Evolutionary conservation across 495 filamentous ascomycete species (phyloP), one percentile per base, ranked within the genome.

Genomic region (Xylaria nigripes): DNA sequence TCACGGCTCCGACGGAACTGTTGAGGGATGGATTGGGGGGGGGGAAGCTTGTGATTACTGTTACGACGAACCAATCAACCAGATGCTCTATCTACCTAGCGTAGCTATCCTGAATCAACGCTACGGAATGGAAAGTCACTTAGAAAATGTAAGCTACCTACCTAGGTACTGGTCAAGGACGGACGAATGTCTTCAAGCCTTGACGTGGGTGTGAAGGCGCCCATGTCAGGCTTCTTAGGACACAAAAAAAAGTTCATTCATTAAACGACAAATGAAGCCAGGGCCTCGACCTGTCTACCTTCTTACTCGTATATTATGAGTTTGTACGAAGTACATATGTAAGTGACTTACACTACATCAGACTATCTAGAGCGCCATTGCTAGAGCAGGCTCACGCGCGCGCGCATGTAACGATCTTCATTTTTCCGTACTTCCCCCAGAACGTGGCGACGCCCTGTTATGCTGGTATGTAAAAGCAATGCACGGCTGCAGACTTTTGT

Each of bases 391-490:
- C 2, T 9, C 10, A 13, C 15, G 34, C 38, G 48, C 43, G 51
- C 34, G 44, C 45, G 32, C 34, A 54, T 54, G 51, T 50, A 34
- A 48, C 53, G 45, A 50, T 55, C 36, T 21, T 46, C n/a, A 48
- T 49, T 24, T 38, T 34, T 38, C 45, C 52, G 52, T 55, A 55
- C 52, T 32, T 48, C 53, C 47, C 53, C 25, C 15, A 43, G 53
- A 55, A 55, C 53, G 53, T 55, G 53, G 53, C 41, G 25, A 55
- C 36, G 45, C 16, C 53, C 46, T 55, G 53, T 48, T 55, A 55
- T 55, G 53, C 53, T 46, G 53, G 53, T n/a, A n/a, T n/a, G n/a
- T 29, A 55, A 48, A 55, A 55, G 48, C 45, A 55, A 55, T 55
- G 53, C 46, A 50, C 52, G 45, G 52, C 53, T 43, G 45, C 53